These are phyloP conservation scores for Syncephalastrum monosporum DNA, from an alignment of 371 early-diverging fungal genomes.

Conservation along the genomic window DNA sequence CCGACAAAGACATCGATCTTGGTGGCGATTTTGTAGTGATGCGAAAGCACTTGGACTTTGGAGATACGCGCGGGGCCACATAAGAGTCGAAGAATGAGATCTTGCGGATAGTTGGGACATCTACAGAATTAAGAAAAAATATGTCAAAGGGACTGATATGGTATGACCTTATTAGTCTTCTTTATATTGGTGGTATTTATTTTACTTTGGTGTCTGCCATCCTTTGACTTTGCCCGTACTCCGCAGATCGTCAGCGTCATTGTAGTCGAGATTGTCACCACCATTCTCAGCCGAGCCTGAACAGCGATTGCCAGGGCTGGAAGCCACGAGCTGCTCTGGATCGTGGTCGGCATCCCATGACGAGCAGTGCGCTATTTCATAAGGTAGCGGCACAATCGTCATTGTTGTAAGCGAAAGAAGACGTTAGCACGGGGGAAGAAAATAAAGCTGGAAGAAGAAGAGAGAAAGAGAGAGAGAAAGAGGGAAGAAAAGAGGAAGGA, in stretches of 20 bases:
- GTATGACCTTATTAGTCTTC: not conserved
- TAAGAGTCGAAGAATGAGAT: slow-evolving; percentile 59
- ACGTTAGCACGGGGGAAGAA: not conserved
- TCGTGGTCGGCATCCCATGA: slow-evolving; percentile 44
- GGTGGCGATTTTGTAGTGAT: slow-evolving; percentile 84
- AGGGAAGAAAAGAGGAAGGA: slow-evolving; percentile 1
- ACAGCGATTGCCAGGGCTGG: slow-evolving; percentile 29
- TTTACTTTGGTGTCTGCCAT: slow-evolving; percentile 52
- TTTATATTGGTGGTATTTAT: not conserved
- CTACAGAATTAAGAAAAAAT: slow-evolving; percentile 32
- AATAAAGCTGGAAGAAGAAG: slow-evolving; percentile 9
- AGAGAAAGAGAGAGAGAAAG: slow-evolving; percentile 8
- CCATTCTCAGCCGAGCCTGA: slow-evolving; percentile 6
- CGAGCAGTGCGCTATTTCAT: slow-evolving; percentile 29
- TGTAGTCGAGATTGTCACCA: slow-evolving; percentile 15
- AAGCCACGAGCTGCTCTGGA: slow-evolving; percentile 39
- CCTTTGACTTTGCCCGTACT: slow-evolving; percentile 35
- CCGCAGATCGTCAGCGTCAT: slow-evolving; percentile 12
- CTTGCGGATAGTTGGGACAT: slow-evolving; percentile 74
- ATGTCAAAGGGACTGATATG: not conserved
- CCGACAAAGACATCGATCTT: slow-evolving; percentile 71
- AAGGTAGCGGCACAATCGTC: slow-evolving; percentile 22
- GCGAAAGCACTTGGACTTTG: slow-evolving; percentile 73
- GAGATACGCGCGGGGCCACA: slow-evolving; percentile 62
- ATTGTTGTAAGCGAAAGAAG: slow-evolving; percentile 9